Conservation (phyloP, 768 basidiomycete species). For the Termitomyces sp. region DNA sequence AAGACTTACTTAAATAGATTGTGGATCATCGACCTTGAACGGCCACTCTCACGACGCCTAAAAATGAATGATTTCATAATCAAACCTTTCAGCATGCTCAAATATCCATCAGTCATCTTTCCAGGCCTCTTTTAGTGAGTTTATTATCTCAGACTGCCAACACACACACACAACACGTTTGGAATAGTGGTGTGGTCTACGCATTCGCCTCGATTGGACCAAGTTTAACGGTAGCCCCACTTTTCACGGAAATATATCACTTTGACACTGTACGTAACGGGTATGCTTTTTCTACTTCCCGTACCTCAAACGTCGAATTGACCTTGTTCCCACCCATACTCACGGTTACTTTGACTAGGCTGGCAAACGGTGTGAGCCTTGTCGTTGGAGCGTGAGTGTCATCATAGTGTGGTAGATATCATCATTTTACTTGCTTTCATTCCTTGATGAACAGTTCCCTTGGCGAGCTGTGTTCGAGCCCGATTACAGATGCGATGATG, state of each 20-base stretch:
- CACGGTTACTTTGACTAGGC: conserved; percentile 12
- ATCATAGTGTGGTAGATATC: background rate
- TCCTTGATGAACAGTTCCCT: conserved; percentile 18
- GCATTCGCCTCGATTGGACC: conserved; percentile 38
- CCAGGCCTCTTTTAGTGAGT: conserved; percentile 34
- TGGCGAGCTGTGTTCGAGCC: conserved; percentile 34
- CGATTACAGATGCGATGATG: conserved; percentile 34
- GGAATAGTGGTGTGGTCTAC: conserved; percentile 30
- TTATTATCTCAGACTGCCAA: background rate
- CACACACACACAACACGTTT: background rate
- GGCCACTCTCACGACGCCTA: conserved; percentile 23
- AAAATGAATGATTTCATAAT: conserved; percentile 25
- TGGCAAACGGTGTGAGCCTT: conserved; percentile 34
- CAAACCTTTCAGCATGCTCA: conserved; percentile 34
- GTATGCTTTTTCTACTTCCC: conserved; percentile 11
- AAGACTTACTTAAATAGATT: conserved; percentile 24
- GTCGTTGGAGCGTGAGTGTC: conserved; percentile 30
- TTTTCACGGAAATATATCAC: conserved; percentile 34
- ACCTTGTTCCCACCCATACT: background rate
- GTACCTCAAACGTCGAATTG: too few relatives aligned
- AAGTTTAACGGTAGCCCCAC: conserved; percentile 32
- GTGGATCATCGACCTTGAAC: conserved; percentile 28
- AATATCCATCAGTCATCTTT: conserved; percentile 37
- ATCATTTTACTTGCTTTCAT: background rate
- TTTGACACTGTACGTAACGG: conserved; percentile 36